Conservation (phyloP, 2,329 filamentous ascomycete genomes). For the Coniosporium tulheliwenetii region DNA sequence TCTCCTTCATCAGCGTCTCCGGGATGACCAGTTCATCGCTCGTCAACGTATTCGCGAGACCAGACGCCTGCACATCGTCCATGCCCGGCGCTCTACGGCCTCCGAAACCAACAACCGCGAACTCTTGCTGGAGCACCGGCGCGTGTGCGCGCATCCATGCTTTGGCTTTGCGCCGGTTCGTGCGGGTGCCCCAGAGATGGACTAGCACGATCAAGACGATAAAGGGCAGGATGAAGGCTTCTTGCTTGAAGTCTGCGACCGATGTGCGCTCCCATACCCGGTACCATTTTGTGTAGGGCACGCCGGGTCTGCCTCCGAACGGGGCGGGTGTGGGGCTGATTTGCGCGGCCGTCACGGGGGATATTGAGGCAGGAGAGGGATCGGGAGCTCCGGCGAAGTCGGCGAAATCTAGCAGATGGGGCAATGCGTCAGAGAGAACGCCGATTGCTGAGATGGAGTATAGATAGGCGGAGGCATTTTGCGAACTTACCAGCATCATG, state of each 20-base stretch:
- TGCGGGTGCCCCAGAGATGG: slow-evolving; percentile 65
- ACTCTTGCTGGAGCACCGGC: slow-evolving; percentile 61
- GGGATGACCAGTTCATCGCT: slow-evolving; percentile 28
- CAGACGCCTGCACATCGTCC: slow-evolving; percentile 29
- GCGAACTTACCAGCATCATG: slow-evolving; percentile 1
- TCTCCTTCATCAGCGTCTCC: slow-evolving; percentile 62
- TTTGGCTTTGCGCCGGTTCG: slow-evolving; percentile 67
- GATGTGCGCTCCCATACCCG: slow-evolving; percentile 84
- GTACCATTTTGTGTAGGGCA: slow-evolving; percentile 90
- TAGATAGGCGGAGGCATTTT: background rate
- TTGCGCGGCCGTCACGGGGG: slow-evolving; percentile 24
- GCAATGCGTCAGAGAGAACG: slow-evolving; percentile 6
- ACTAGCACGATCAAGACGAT: slow-evolving; percentile 60
- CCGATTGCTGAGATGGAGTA: slow-evolving; percentile 5
- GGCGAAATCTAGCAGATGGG: slow-evolving; percentile 57
- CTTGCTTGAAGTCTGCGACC: slow-evolving; percentile 69
- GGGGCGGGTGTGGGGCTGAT: slow-evolving; percentile 17
- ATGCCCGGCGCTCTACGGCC: slow-evolving; percentile 30
- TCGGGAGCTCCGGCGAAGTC: slow-evolving; percentile 75
- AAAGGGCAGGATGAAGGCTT: slow-evolving; percentile 65
- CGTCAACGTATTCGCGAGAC: slow-evolving; percentile 20
- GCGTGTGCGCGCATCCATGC: slow-evolving; percentile 67
- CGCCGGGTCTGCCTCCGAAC: slow-evolving; percentile 32
- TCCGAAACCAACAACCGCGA: slow-evolving; percentile 71
- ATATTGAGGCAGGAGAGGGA: slow-evolving; percentile 36